Evolutionary conservation across 2,329 filamentous ascomycete species (phyloP).

Genomic region (Cercospora brassicicola): DNA sequence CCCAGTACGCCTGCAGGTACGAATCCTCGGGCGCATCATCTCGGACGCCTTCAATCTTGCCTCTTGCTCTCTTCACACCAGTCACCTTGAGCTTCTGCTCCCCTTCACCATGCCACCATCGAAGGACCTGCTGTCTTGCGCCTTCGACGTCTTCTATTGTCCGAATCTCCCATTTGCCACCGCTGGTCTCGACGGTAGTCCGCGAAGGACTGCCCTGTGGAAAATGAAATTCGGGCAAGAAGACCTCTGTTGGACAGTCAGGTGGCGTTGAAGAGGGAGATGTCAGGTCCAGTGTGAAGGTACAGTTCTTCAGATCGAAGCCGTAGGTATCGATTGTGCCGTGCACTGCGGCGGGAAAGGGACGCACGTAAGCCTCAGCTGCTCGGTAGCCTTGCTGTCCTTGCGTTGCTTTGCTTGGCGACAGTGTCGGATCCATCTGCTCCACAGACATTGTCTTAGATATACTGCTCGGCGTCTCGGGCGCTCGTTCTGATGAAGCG

Average conservation of each 20-base stretch:
- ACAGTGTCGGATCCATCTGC: slow-evolving; percentile 39
- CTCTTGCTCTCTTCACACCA: slow-evolving; percentile 65
- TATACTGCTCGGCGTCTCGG: slow-evolving; percentile 73
- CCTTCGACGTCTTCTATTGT: slow-evolving; percentile 66
- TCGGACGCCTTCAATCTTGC: slow-evolving; percentile 39
- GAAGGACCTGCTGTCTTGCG: slow-evolving; percentile 67
- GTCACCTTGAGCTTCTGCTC: slow-evolving; percentile 76
- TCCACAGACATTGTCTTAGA: slow-evolving; percentile 67
- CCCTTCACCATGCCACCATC: slow-evolving; percentile 91
- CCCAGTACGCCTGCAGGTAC: slow-evolving; percentile 67
- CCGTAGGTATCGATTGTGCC: slow-evolving; percentile 70
- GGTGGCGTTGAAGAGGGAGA: slow-evolving; percentile 61
- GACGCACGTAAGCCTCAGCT: slow-evolving; percentile 88
- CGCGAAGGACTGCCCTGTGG: slow-evolving; percentile 59
- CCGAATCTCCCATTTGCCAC: slow-evolving; percentile 86
- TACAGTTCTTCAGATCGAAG: slow-evolving; percentile 79
- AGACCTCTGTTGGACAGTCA: slow-evolving; percentile 74
- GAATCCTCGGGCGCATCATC: slow-evolving; percentile 65
- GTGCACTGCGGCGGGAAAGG: slow-evolving; percentile 72
- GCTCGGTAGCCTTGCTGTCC: slow-evolving; percentile 68
- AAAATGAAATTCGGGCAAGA: slow-evolving; percentile 90
- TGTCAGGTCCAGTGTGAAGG: slow-evolving; percentile 70
- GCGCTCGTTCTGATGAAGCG: slow-evolving; percentile 52
- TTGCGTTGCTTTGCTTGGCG: slow-evolving; percentile 11
- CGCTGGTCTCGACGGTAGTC: slow-evolving; percentile 71